These are phyloP conservation scores for Phalaenopsis equestris DNA, from an alignment of 106 monocot species.

Conservation along the genomic window DNA sequence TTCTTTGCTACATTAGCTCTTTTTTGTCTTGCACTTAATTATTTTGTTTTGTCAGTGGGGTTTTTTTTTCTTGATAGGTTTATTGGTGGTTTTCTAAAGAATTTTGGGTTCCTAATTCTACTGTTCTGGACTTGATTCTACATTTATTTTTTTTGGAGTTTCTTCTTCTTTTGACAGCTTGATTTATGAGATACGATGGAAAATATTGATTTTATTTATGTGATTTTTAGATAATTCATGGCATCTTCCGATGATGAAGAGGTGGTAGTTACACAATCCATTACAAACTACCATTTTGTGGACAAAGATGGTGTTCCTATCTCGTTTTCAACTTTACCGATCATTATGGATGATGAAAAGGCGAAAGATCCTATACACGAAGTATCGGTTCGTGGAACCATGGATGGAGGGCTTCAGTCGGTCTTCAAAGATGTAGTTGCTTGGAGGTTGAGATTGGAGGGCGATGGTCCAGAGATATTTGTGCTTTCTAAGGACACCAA, in stretches of 20 bases:
- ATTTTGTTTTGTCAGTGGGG: background rate
- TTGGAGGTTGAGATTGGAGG: constrained; percentile 55
- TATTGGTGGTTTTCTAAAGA: background rate
- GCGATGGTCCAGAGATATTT: constrained; percentile 27
- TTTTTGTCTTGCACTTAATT: background rate
- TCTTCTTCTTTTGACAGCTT: background rate
- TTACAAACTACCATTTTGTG: constrained; percentile 56
- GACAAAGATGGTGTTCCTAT: constrained; percentile 37
- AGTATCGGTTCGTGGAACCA: constrained; percentile 51
- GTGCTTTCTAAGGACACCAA: constrained; percentile 48
- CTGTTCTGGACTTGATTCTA: background rate
- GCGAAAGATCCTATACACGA: background rate
- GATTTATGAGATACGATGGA: background rate
- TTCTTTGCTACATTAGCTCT: background rate
- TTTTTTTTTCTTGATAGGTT: background rate
- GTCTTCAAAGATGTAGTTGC: constrained; percentile 52
- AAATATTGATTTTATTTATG: background rate
- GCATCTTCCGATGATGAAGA: constrained; percentile 48
- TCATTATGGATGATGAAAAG: constrained; percentile 23
- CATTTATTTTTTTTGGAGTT: background rate
- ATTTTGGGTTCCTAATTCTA: background rate
- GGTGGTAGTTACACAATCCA: constrained; percentile 22
- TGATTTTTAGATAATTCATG: constrained; percentile 17
- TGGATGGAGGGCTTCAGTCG: constrained; percentile 47
- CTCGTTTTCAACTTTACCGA: constrained; percentile 53